Conservation (phyloP, 2,329 filamentous ascomycete genomes). For the Trichoderma guizhouense region DNA sequence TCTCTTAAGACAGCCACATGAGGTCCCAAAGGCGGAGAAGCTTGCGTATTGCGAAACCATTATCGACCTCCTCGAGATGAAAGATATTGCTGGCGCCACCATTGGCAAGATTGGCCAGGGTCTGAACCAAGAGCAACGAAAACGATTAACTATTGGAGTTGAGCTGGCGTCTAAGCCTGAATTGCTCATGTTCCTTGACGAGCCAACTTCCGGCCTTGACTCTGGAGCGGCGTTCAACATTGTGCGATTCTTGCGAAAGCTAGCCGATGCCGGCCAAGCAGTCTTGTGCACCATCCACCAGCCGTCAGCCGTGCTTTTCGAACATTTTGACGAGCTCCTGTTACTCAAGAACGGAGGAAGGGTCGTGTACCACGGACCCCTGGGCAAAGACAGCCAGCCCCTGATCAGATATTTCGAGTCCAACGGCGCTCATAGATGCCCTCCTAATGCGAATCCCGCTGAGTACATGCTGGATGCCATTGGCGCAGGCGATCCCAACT, state of each 20-base stretch:
- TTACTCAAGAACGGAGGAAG: constrained; percentile 52
- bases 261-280: constrained; percentile 58
- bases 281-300: constrained; percentile 61
- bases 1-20: constrained; percentile 57
- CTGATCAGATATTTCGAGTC: constrained; percentile 52
- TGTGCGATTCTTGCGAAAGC: constrained; percentile 57
- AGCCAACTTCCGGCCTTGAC: constrained; percentile 58
- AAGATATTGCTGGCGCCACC: constrained; percentile 61
- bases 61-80: constrained; percentile 66
- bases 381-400: constrained; percentile 47
- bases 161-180: constrained; percentile 57
- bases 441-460: constrained; percentile 48
- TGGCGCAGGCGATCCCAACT: constrained; percentile 60
- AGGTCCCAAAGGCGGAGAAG: constrained; percentile 58
- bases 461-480: constrained; percentile 57
- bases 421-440: constrained; percentile 47
- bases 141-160: constrained; percentile 54
- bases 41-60: constrained; percentile 66
- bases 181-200: constrained; percentile 63
- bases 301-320: constrained; percentile 53
- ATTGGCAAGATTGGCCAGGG: constrained; percentile 59
- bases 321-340: constrained; percentile 55
- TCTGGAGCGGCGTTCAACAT: constrained; percentile 59
- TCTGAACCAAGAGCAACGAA: constrained; percentile 58
- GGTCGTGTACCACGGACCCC: constrained; percentile 52